Conservation (phyloP, 768 basidiomycete species). For the Collybia nuda region DNA sequence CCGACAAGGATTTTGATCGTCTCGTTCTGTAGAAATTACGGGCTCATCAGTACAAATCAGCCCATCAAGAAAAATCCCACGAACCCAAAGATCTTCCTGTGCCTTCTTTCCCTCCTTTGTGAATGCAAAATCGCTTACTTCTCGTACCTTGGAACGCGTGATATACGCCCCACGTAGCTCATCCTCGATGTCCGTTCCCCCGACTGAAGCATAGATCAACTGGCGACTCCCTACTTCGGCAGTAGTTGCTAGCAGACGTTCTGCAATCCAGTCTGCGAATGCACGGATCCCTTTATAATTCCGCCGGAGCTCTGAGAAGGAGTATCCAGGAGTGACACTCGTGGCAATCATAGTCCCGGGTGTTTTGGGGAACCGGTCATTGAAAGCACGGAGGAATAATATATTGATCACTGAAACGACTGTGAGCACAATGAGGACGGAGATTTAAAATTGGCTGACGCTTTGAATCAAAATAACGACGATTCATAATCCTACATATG, state of each 20-base stretch:
- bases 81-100: constrained; percentile 2
- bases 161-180: constrained; percentile 29
- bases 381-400: constrained; percentile 36
- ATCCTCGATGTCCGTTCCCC: constrained; percentile 13
- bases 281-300: constrained; percentile 15
- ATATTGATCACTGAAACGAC: constrained; percentile 34
- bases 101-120: constrained; percentile 1
- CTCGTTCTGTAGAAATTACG: constrained; percentile 5
- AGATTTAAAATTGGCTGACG: constrained; percentile 19
- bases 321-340: constrained; percentile 41
- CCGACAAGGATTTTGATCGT: constrained; percentile 9
- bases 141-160: constrained; percentile 18
- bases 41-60: not conserved
- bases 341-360: constrained; percentile 29
- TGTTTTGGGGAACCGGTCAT: constrained; percentile 20
- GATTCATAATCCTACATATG: constrained; percentile 14
- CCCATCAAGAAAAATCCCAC: not conserved
- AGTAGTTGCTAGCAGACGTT: constrained; percentile 28
- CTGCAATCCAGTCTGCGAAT: constrained; percentile 20
- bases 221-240: constrained; percentile 26
- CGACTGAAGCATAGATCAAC: constrained; percentile 31
- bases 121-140: constrained; percentile 22
- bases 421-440: not conserved
- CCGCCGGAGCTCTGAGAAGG: constrained; percentile 33
- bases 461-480: constrained; percentile 33